Base-by-base conservation (phyloP, 1,284 basidiomycete species). In the Termitomyces sp. region DNA sequence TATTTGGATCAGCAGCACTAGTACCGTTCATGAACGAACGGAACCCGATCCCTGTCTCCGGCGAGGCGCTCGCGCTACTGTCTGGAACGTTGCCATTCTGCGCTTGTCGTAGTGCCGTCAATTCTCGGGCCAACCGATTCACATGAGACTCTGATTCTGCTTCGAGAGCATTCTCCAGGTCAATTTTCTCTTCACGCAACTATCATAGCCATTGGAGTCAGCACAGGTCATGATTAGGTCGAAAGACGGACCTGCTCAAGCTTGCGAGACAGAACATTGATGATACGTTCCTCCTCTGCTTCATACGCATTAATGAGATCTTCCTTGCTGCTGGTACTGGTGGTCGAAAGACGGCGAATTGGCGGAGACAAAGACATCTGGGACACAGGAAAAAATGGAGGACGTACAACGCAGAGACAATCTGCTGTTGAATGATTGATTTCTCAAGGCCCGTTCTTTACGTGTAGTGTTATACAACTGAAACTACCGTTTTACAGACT, bases 261-360 rank as follows among this genome's bases (percentile, higher is more conserved):
- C 66, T 89, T 91, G 59, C 86, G 76, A 39, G 85, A 90, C 56
- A 90, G 73, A 9, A 87, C 76, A 61, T 91, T 91, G 58, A 90
- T 88, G 55, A 92, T 89, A 42, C 89, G 81, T 66, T 92, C 90
- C 68, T 92, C 90, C 70, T 92, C 90, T 5, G 89, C 90, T 63
- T 92, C 89, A 66, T 90, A 91, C 13, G 86, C 86, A 68, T 91
- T 90, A 64, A 92, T 90, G 64, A 92, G 76, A 52, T 81, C 84
- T 65, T 91, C 88, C 61, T 85, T 78, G 54, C 73, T 78, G 60
- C 73, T 75, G 21, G 81, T 73, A 65, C 75, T 81, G n/a, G 77
- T 70, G 3, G 72, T 73, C 8, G 82, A 82, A 50, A 82, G 72
- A 57, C 82, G 75, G 49, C 80, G 78, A 50, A 82, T 70, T 50